Evolutionary conservation across 2,329 filamentous ascomycete genomes (phyloP).

Genomic region (Scedosporium boydii): DNA sequence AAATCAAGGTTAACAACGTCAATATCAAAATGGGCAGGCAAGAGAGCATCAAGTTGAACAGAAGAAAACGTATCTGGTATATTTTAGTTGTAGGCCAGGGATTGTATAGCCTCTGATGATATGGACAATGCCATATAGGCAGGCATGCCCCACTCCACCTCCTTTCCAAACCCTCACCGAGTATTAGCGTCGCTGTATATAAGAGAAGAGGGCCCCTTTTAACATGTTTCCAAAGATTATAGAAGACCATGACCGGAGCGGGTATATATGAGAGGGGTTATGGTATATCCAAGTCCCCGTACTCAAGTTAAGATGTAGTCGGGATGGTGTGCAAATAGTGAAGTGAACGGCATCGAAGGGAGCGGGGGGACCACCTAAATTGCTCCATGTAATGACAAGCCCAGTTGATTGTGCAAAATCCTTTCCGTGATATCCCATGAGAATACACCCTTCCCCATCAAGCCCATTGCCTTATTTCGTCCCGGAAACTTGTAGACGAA

Average conservation of each 20-base stretch:
- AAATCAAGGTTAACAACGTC: neutral
- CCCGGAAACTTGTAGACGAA: neutral
- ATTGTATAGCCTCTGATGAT: neutral
- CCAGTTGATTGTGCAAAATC: neutral
- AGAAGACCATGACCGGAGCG: neutral
- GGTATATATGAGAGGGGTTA: neutral
- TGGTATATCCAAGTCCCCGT: neutral
- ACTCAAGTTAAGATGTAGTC: neutral
- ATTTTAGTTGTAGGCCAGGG: slow-evolving; percentile 1
- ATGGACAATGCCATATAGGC: neutral
- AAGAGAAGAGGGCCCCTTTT: neutral
- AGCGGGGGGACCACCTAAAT: neutral
- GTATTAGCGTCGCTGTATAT: neutral
- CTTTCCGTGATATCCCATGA: neutral
- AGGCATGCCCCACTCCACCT: neutral
- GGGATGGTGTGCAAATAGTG: neutral
- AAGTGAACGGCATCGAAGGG: neutral
- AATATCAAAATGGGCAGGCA: no score
- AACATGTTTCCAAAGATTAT: neutral
- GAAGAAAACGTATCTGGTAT: slow-evolving; percentile 5
- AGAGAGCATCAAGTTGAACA: neutral
- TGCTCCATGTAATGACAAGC: neutral
- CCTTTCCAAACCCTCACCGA: neutral
- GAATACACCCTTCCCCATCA: neutral
- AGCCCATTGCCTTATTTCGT: neutral